Evolutionary conservation across 2,329 filamentous ascomycete genomes (phyloP).

Genomic region (Ascochyta lentis): DNA sequence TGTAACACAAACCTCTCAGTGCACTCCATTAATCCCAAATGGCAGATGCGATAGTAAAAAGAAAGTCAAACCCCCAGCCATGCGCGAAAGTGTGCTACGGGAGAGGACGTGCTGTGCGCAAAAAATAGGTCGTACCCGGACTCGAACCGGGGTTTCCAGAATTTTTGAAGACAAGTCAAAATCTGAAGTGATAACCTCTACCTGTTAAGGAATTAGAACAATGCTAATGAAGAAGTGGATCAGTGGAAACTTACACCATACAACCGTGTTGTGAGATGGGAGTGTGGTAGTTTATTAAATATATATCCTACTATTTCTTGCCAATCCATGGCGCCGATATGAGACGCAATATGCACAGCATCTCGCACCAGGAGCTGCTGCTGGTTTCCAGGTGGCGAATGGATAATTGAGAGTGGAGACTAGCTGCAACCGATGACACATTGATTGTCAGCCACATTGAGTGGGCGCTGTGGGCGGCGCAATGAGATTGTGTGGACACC

Average conservation of each 20-base stretch:
- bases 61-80: too few species aligned
- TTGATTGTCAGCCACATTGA: not conserved
- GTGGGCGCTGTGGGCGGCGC: too few species aligned
- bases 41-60: not conserved
- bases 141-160: constrained; percentile 37
- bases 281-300: not conserved
- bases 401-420: not conserved
- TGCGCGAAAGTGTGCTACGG: too few species aligned
- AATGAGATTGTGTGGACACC: too few species aligned
- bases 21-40: too few species aligned
- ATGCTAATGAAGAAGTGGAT: not conserved
- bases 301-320: too few species aligned
- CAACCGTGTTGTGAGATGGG: constrained; percentile 22
- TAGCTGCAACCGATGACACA: not conserved
- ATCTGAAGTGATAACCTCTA: constrained; percentile 39
- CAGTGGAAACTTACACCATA: constrained; percentile 22
- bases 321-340: too few species aligned
- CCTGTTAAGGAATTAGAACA: constrained; percentile 16
- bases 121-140: constrained; percentile 21
- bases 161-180: constrained; percentile 25
- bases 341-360: too few species aligned
- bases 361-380: not conserved
- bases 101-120: not conserved
- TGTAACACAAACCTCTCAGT: too few species aligned
- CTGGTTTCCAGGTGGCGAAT: not conserved